Evolutionary conservation across 2,329 filamentous ascomycete species (phyloP).

Genomic region (Trichophyton verrucosum): DNA sequence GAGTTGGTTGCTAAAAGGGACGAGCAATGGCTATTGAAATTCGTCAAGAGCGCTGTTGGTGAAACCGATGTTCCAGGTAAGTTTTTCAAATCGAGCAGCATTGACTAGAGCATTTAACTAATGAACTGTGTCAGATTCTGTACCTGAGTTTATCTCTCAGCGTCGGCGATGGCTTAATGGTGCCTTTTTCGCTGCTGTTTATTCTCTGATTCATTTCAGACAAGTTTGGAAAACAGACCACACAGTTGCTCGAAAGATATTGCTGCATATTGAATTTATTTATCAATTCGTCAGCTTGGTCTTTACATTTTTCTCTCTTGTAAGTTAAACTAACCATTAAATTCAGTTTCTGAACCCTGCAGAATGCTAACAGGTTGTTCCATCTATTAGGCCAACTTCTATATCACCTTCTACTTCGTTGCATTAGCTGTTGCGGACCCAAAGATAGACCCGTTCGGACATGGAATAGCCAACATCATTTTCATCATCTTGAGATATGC

Average conservation of each 20-base stretch:
- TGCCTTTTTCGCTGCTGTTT: conserved; percentile 96
- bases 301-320: conserved; percentile 93
- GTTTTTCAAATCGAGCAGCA: neutral
- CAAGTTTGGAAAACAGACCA: conserved; percentile 93
- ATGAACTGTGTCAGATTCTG: conserved; percentile 49
- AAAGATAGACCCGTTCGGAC: conserved; percentile 77
- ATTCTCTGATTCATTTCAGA: conserved; percentile 86
- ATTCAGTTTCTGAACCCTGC: no score
- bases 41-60: conserved; percentile 89
- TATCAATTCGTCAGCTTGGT: conserved; percentile 87
- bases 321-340: conserved; percentile 16
- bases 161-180: conserved; percentile 95
- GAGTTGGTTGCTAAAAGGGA: conserved; percentile 90
- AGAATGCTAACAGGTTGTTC: conserved; percentile 11
- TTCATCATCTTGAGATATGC: conserved; percentile 78
- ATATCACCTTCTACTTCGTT: conserved; percentile 96
- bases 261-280: conserved; percentile 87
- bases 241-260: conserved; percentile 71
- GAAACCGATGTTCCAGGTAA: conserved; percentile 94
- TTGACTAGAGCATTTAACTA: neutral
- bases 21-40: conserved; percentile 95
- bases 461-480: conserved; percentile 69
- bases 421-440: conserved; percentile 76
- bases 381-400: conserved; percentile 66
- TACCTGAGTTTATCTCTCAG: conserved; percentile 95